These are phyloP conservation scores for Penicillium antarcticum DNA, from an alignment of 495 filamentous ascomycete species.

Conservation along the genomic window DNA sequence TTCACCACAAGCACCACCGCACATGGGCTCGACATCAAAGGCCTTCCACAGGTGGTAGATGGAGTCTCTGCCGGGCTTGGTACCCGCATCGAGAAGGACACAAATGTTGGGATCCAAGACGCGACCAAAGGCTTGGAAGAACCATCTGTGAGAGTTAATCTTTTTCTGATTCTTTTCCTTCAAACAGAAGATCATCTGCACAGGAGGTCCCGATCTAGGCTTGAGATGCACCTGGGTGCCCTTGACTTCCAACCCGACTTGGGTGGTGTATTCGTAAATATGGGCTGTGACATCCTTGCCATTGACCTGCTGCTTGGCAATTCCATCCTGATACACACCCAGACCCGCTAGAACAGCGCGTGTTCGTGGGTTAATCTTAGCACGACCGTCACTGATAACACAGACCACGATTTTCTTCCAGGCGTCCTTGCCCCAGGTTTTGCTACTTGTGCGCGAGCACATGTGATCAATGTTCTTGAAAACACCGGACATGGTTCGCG, in stretches of 20 bases:
- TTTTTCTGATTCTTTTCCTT: slow-evolving; percentile 99
- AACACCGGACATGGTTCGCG: slow-evolving; percentile 94
- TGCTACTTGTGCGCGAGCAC: slow-evolving; percentile 84
- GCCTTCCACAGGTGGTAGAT: slow-evolving; percentile 99
- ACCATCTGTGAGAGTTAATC: slow-evolving; percentile 99
- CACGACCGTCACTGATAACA: slow-evolving; percentile 95
- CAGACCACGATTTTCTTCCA: slow-evolving; percentile 99
- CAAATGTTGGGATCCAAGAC: slow-evolving; percentile 95
- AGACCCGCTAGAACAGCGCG: slow-evolving; percentile 86
- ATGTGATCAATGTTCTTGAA: slow-evolving; percentile 98
- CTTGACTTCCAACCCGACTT: slow-evolving; percentile 83
- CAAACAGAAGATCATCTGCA: slow-evolving; percentile 97
- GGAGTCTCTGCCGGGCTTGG: slow-evolving; percentile 84
- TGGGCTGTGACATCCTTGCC: slow-evolving; percentile 96
- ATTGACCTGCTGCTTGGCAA: slow-evolving; percentile 98
- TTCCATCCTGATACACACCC: slow-evolving; percentile 97
- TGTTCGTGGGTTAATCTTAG: slow-evolving; percentile 94
- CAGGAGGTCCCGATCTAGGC: slow-evolving; percentile 68
- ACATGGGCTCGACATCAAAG: slow-evolving; percentile 96
- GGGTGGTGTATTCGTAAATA: slow-evolving; percentile 98
- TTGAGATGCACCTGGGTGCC: slow-evolving; percentile 82
- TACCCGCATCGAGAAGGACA: slow-evolving; percentile 94
- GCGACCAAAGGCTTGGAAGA: slow-evolving; percentile 95
- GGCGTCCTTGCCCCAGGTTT: slow-evolving; percentile 97
- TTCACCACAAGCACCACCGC: slow-evolving; percentile 95